A percentile compares a stretch with the other conserved stretches of the same genome.
These are phyloP conservation scores for Sporothrix brunneoviolacea DNA, from an alignment of 2,329 filamentous ascomycete species.

Conservation along the genomic window DNA sequence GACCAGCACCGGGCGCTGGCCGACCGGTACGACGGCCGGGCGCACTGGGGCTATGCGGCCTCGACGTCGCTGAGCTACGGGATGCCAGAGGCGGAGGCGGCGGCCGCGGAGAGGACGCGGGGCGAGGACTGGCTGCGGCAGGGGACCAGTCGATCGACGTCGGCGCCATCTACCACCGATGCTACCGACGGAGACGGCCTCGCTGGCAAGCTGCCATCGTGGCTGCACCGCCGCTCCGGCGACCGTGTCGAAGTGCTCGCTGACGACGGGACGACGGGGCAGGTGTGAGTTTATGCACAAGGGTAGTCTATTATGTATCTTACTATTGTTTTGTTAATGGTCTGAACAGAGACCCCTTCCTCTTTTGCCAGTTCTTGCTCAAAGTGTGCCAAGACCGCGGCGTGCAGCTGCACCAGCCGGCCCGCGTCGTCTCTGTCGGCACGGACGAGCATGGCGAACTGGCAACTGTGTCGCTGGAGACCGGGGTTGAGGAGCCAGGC, in stretches of 20 bases:
- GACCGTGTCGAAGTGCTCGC: constrained; percentile 56
- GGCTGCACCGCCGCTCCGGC: constrained; percentile 51
- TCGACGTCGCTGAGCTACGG: constrained; percentile 53
- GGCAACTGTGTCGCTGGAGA: constrained; percentile 37
- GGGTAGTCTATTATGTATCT: no score
- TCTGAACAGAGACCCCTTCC: constrained; percentile 63
- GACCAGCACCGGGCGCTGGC: constrained; percentile 61
- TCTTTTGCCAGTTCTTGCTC: constrained; percentile 60
- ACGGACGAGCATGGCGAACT: constrained; percentile 45
- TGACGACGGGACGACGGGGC: constrained; percentile 52
- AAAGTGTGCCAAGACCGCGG: constrained; percentile 49
- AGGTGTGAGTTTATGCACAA: constrained; percentile 47
- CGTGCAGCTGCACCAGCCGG: constrained; percentile 60
- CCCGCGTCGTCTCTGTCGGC: constrained; percentile 45
- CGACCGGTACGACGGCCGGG: constrained; percentile 47
- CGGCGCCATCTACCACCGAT: constrained; percentile 18
- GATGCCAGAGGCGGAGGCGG: constrained; percentile 11
- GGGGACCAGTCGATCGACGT: constrained; percentile 26
- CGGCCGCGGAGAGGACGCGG: constrained; percentile 32
- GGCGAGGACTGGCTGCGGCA: constrained; percentile 60
- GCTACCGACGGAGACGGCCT: background rate
- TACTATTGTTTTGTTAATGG: no score
- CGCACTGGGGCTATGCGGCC: constrained; percentile 43
- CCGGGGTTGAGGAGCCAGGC: constrained; percentile 32
- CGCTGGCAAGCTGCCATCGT: constrained; percentile 35